Evolutionary conservation across 2,329 filamentous ascomycete genomes (phyloP), one percentile per base, ranked within the genome.

Genomic region (Aureobasidium melanogenum): DNA sequence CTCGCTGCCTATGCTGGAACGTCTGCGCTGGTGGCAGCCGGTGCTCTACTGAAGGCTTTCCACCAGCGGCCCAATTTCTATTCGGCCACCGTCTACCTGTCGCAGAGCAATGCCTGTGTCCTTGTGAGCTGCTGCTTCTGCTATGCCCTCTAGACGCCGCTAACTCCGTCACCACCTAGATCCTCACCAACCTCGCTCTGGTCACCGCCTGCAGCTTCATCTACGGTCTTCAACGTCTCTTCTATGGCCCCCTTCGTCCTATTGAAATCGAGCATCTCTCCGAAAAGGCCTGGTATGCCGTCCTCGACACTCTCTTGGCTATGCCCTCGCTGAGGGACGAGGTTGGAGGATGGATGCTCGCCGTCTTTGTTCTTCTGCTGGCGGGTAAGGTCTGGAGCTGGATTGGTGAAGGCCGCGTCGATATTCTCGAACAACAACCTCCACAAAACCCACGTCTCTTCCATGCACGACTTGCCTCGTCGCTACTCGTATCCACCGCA

Each of bases 271-370:
- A 99, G 75, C 93, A 97, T 73, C 84, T 99, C 15, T 97, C 96
- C 72, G 94, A 99, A 75, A 93, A 93, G 75, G 92, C 89, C 54
- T 99, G 95, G 95, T 97, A 97, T 71, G 93, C 94, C 41, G 89
- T 97, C 43, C 96, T 93, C 50, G 94, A 99, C 77, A 99, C 94
- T 65, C 90, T 92, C 70, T 80, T 99, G 65, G 94, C 94, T 32
- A 97, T 99, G 93, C 97, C 94, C 32, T 96, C 96, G 66, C 97
- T 99, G 75, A 83, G 94, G 47, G 94, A 97, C 65, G 92, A 97
- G 72, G 86, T 99, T 19, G 93, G 94, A 47, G 89, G 88, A 44
- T 95, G 91, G 86, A 96, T 97, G 70, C 80, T 99, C 63, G 86
- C 94, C 69, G 97, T 99, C 92, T 97, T 99, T 74, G 89, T 95